Evolutionary conservation across 805 yeast genomes (phyloP).

Genomic region (Blastobotrys americana): DNA sequence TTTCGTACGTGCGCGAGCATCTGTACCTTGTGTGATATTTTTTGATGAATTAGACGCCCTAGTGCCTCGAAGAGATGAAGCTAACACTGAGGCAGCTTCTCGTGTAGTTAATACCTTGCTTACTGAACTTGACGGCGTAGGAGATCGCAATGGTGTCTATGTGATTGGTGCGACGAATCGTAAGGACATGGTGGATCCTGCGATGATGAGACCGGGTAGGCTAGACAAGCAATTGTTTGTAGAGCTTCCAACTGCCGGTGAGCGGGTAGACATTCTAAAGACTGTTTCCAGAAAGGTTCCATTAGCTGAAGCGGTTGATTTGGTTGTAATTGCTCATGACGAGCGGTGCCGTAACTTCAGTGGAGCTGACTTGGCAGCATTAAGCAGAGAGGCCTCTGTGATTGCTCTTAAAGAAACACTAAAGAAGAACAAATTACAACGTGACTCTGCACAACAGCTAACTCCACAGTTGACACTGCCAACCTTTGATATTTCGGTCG

Average conservation of each 20-base stretch:
- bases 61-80: constrained; percentile 87
- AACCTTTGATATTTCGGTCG: constrained; percentile 44
- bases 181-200: constrained; percentile 97
- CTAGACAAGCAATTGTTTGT: constrained; percentile 87
- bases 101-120: constrained; percentile 91
- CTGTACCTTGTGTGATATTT: constrained; percentile 88
- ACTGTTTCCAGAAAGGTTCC: constrained; percentile 79
- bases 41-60: constrained; percentile 95
- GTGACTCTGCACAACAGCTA: constrained; percentile 16
- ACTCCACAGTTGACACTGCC: constrained; percentile 6
- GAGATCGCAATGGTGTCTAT: constrained; percentile 85
- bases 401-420: constrained; percentile 44
- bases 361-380: constrained; percentile 92
- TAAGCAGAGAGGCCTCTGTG: constrained; percentile 81
- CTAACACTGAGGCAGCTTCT: constrained; percentile 81
- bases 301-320: constrained; percentile 51
- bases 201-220: constrained; percentile 96
- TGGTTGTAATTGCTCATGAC: constrained; percentile 58
- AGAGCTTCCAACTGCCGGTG: constrained; percentile 74
- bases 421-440: constrained; percentile 35
- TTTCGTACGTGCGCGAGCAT: constrained; percentile 84
- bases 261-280: constrained; percentile 71
- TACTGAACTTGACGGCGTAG: constrained; percentile 91
- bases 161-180: constrained; percentile 96
- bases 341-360: constrained; percentile 81